A percentile compares a stretch with the other conserved stretches of the same genome.
These are phyloP conservation scores for Crithidia expoeki DNA, from an alignment of 208 protist genomes.

Conservation along the genomic window DNA sequence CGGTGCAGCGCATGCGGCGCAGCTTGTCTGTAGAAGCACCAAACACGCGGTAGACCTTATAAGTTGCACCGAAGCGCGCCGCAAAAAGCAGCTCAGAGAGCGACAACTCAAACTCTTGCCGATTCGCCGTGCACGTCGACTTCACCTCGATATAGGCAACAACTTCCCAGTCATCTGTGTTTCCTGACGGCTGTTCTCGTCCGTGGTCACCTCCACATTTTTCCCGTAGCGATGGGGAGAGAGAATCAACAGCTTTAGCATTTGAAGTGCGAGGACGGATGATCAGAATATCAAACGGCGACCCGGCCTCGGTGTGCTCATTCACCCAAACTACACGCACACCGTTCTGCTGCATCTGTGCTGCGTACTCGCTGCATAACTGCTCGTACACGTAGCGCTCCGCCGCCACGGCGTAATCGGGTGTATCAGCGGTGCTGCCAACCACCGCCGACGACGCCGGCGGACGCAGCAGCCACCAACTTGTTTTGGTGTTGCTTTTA, in stretches of 20 bases:
- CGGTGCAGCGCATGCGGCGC: slow-evolving; percentile 51
- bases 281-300: slow-evolving; percentile 83
- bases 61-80: slow-evolving; percentile 68
- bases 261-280: slow-evolving; percentile 37
- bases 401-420: slow-evolving; percentile 64
- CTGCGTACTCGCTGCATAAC: slow-evolving; percentile 47
- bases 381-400: slow-evolving; percentile 73
- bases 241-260: too few species aligned
- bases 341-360: slow-evolving; percentile 7
- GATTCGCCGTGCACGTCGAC: slow-evolving; percentile 58
- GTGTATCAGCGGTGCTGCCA: slow-evolving; percentile 29
- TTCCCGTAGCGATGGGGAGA: too few species aligned
- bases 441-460: slow-evolving; percentile 7
- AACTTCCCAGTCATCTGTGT: slow-evolving; percentile 31
- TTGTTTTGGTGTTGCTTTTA: not conserved
- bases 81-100: slow-evolving; percentile 81
- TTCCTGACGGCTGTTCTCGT: not conserved
- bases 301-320: slow-evolving; percentile 57
- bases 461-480: slow-evolving; percentile 30
- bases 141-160: slow-evolving; percentile 84
- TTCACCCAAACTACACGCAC: slow-evolving; percentile 84
- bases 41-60: slow-evolving; percentile 82
- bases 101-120: slow-evolving; percentile 83
- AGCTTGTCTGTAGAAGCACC: slow-evolving; percentile 56
- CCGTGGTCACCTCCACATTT: not conserved